phyloP scores from a whole-genome alignment of 208 protist species.

The Trypanosoma theileri region DNA sequence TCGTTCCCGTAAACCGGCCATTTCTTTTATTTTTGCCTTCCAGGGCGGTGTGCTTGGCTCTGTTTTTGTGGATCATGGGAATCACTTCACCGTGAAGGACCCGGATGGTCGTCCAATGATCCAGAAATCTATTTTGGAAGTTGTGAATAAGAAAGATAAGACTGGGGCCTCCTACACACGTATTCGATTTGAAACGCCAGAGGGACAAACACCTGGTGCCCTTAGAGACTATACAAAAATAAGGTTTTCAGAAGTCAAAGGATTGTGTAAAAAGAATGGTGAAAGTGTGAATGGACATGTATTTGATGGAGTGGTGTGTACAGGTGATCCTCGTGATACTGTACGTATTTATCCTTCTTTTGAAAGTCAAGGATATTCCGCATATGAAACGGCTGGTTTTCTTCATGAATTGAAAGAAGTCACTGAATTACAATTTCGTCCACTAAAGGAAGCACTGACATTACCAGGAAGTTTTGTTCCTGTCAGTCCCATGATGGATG shows the following conservation, averaged over 20 bases:
- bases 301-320: slow-evolving; percentile 79
- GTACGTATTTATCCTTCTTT: slow-evolving; percentile 88
- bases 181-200: slow-evolving; percentile 81
- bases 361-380: slow-evolving; percentile 58
- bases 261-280: slow-evolving; percentile 57
- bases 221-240: slow-evolving; percentile 85
- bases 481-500: slow-evolving; percentile 88
- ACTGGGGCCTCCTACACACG: slow-evolving; percentile 63
- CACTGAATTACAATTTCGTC: slow-evolving; percentile 48
- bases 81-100: slow-evolving; percentile 77
- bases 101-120: slow-evolving; percentile 76
- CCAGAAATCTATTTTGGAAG: slow-evolving; percentile 75
- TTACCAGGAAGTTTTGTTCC: slow-evolving; percentile 68
- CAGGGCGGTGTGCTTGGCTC: slow-evolving; percentile 66
- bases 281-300: slow-evolving; percentile 62
- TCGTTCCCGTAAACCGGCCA: slow-evolving; percentile 43
- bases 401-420: slow-evolving; percentile 84
- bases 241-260: slow-evolving; percentile 83
- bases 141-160: slow-evolving; percentile 58
- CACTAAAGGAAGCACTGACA: slow-evolving; percentile 52
- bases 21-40: slow-evolving; percentile 82
- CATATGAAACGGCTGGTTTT: slow-evolving; percentile 85
- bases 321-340: slow-evolving; percentile 66
- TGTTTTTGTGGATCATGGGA: slow-evolving; percentile 85
- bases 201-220: slow-evolving; percentile 79